Evolutionary conservation across 371 early-diverging fungal species (phyloP).

Genomic region (Apophysomyces variabilis): DNA sequence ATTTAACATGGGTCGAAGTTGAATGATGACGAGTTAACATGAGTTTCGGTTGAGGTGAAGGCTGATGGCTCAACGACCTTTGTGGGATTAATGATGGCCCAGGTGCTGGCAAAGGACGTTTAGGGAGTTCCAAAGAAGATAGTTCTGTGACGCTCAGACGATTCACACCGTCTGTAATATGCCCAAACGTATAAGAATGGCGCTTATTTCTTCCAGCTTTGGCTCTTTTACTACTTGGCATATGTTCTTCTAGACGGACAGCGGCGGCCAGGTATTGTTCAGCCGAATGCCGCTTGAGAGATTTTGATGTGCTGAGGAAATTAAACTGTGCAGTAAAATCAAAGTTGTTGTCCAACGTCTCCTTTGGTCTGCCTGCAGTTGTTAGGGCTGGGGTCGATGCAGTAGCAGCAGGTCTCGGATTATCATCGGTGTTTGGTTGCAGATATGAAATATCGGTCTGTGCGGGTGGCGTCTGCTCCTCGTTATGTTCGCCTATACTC

Average conservation of each 20-base stretch:
- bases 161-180: conserved; percentile 6
- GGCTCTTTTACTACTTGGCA: conserved; percentile 3
- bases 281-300: conserved; percentile 14
- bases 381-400: conserved; percentile 14
- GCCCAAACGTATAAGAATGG: conserved; percentile 19
- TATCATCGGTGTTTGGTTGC: conserved; percentile 10
- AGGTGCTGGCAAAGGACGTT: background rate
- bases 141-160: conserved; percentile 1
- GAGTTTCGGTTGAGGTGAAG: conserved; percentile 14
- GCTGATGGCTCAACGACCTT: conserved; percentile 43
- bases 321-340: conserved; percentile 17
- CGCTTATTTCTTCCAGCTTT: conserved; percentile 9
- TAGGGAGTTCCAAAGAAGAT: conserved; percentile 5
- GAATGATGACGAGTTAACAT: conserved; percentile 18
- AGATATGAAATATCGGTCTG: background rate
- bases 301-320: conserved; percentile 11
- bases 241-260: conserved; percentile 3
- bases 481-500: background rate
- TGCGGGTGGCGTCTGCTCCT: conserved; percentile 8
- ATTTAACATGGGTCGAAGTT: conserved; percentile 18
- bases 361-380: conserved; percentile 2
- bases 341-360: conserved; percentile 4
- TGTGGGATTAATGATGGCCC: conserved; percentile 24
- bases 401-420: conserved; percentile 17
- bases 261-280: conserved; percentile 9